Percentiles rank a stretch among this genome's conserved stretches.
Conservation (phyloP, 2,329 filamentous ascomycete species). For the Capronia epimyces region DNA sequence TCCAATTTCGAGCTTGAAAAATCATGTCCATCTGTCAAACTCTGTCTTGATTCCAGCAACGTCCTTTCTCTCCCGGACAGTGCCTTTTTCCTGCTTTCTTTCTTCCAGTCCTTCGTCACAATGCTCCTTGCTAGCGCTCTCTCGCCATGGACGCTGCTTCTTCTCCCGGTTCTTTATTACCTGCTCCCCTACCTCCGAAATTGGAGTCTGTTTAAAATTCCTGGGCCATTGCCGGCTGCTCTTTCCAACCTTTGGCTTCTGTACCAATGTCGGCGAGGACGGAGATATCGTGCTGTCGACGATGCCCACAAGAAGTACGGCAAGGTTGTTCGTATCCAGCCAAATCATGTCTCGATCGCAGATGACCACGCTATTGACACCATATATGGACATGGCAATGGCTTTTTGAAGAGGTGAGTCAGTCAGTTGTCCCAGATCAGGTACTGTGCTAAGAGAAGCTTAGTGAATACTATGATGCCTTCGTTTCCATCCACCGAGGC, state of each 20-base stretch:
- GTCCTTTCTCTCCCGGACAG: not conserved
- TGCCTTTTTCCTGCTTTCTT: not conserved
- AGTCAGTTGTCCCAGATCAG: not conserved
- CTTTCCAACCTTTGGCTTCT: constrained; percentile 81
- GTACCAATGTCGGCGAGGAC: constrained; percentile 58
- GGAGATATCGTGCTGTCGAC: constrained; percentile 61
- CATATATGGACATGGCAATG: constrained; percentile 76
- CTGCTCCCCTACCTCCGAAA: constrained; percentile 54
- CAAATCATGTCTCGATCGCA: constrained; percentile 75
- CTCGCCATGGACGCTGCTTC: constrained; percentile 42
- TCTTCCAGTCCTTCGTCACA: constrained; percentile 3
- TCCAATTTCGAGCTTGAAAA: not conserved
- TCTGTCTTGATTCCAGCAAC: not conserved
- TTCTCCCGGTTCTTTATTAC: constrained; percentile 51
- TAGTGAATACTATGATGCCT: constrained; percentile 84
- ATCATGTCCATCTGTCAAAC: not conserved
- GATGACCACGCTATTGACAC: constrained; percentile 70
- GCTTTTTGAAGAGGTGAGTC: constrained; percentile 61
- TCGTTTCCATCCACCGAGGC: constrained; percentile 77
- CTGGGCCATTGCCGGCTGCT: constrained; percentile 50
- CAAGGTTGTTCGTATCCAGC: constrained; percentile 75
- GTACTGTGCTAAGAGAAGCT: constrained; percentile 15
- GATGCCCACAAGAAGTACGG: constrained; percentile 68
- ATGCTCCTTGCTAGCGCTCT: constrained; percentile 27
- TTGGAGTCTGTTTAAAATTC: constrained; percentile 49